Base-by-base conservation (phyloP, 345 rosid genomes). In the Atalantia buxifolia region DNA sequence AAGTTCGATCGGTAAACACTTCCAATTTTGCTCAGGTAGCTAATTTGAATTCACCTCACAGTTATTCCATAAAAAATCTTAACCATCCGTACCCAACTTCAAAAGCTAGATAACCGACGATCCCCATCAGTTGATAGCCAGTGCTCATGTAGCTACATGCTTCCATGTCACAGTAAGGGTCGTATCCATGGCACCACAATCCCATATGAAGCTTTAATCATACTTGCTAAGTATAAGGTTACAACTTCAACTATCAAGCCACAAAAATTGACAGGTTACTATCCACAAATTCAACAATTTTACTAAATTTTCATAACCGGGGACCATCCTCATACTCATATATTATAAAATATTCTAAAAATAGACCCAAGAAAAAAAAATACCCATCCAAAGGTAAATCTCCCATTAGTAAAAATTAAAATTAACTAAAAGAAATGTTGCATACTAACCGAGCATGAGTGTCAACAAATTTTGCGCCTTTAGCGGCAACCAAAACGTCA, bases 381-480 rank as follows among this genome's bases (percentile, higher is more conserved):
- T 9, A 10, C 13, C 18, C 18, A 45, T 13, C 14, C 5, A 45
- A 45, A 45, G 50, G 50, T 67, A 22, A 42, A 42, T 69, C 24
- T 69, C n/a, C 12, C 33, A 45, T 33, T 25, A 45, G 2, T 14
- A 42, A 24, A 5, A 40, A 6, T 7, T 7, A 3, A 13, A 69
- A 69, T 45, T 69, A 28, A 31, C 35, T n/a, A 19, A 55, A 63
- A 25, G 45, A 40, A 27, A 13, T 18, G 7, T 53, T 53, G 57
- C 36, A 18, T 14, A 53, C 50, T 6, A 31, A 83, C 99, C 92
- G 91, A 35, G 97, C 87, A 84, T 96, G 99, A 64, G 98, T 92
- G 68, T 96, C 99, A 45, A 96, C 82, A 77, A 96, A 94, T 82
- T 88, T 87, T 57, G 97, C 91, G 67, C 97, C 90, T 80, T 82